Percentiles rank a stretch among this genome's conserved stretches.
Conservation (phyloP, 2,329 filamentous ascomycete species). For the Colletotrichum aenigma region DNA sequence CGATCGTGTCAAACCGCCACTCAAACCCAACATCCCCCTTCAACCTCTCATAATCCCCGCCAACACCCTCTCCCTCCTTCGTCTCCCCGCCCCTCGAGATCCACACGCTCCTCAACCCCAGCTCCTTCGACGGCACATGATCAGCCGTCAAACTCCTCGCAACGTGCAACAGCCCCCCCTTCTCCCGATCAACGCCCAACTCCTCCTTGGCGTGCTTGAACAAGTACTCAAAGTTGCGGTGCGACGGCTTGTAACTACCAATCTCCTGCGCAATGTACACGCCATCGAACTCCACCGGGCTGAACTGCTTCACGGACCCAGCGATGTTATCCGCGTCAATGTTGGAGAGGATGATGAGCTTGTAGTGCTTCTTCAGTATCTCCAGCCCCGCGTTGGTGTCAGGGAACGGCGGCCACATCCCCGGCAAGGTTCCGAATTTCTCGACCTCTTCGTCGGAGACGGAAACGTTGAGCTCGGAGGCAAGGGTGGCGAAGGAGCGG, state of each 20-base stretch:
- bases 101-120: conserved; percentile 68
- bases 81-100: conserved; percentile 65
- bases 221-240: conserved; percentile 70
- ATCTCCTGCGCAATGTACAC: conserved; percentile 75
- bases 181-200: conserved; percentile 55
- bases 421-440: conserved; percentile 54
- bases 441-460: conserved; percentile 41
- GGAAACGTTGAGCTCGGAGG: conserved; percentile 41
- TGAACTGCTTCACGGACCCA: conserved; percentile 28
- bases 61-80: conserved; percentile 28
- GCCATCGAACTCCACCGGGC: conserved; percentile 62
- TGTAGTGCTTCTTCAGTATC: conserved; percentile 53
- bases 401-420: conserved; percentile 59
- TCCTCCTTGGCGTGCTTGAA: conserved; percentile 55
- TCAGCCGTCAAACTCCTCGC: conserved; percentile 72
- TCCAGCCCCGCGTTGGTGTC: conserved; percentile 61
- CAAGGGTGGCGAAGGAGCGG: conserved; percentile 45
- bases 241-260: conserved; percentile 72
- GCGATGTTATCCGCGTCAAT: conserved; percentile 50
- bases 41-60: conserved; percentile 40
- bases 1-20: conserved; percentile 64
- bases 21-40: conserved; percentile 50
- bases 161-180: conserved; percentile 66
- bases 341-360: conserved; percentile 66
- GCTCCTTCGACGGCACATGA: conserved; percentile 65